Percentiles rank a stretch among this genome's conserved stretches.
Conservation (phyloP, 2,329 filamentous ascomycete genomes). For the Fusarium lateritium region DNA sequence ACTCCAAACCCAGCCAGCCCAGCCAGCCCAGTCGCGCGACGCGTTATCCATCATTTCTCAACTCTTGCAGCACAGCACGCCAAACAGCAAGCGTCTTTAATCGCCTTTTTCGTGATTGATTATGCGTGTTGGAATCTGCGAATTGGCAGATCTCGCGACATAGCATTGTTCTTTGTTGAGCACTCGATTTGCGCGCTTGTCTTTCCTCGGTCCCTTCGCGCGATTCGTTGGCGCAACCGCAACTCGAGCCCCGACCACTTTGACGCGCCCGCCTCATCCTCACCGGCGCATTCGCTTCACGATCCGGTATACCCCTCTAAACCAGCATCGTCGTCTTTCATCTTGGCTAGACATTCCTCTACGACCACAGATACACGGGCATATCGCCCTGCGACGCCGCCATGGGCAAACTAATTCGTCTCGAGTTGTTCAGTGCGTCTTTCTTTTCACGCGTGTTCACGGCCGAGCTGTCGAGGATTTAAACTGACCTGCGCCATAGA, state of each 20-base stretch:
- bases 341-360: conserved; percentile 17
- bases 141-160: conserved; percentile 15
- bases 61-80: conserved; percentile 41
- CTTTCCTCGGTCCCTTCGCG: conserved; percentile 22
- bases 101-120: conserved; percentile 17
- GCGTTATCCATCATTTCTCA: conserved; percentile 44
- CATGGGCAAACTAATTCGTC: conserved; percentile 96
- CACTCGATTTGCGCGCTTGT: conserved; percentile 7
- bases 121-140: conserved; percentile 25
- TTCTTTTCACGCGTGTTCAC: conserved; percentile 1
- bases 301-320: conserved; percentile 38
- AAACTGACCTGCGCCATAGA: conserved; percentile 66
- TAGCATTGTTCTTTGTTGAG: conserved; percentile 17
- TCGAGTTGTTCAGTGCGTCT: conserved; percentile 90
- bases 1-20: conserved; percentile 20
- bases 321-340: conserved; percentile 21
- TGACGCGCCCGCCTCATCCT: conserved; percentile 40
- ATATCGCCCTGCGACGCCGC: conserved; percentile 55
- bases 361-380: conserved; percentile 25
- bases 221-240: conserved; percentile 44
- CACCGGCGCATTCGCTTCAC: conserved; percentile 42
- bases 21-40: conserved; percentile 45
- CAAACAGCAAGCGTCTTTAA: conserved; percentile 15
- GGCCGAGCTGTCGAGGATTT: conserved; percentile 8
- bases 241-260: conserved; percentile 37